Evolutionary conservation across 176 grass and related monocot species (phyloP).

Genomic region (sorghum (Sorghum bicolor)): DNA sequence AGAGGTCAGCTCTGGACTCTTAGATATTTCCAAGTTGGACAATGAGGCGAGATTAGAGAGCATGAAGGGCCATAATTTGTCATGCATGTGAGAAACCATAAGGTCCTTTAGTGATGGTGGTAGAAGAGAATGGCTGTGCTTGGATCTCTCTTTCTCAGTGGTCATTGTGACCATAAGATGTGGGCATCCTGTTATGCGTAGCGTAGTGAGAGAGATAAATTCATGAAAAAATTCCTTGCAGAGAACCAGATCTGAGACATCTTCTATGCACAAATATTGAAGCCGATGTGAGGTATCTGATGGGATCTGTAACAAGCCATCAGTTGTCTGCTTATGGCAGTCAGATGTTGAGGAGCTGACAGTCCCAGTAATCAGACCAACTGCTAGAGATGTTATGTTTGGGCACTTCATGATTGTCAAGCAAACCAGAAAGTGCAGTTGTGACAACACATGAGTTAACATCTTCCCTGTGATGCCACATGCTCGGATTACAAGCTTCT

Average conservation of each 20-base stretch:
- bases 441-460: neutral
- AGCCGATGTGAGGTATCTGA: neutral
- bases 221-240: neutral
- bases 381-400: neutral
- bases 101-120: neutral
- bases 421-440: neutral
- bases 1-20: neutral
- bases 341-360: neutral
- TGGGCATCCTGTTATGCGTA: neutral
- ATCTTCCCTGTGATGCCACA: slow-evolving; percentile 6
- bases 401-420: neutral
- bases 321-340: neutral
- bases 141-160: neutral
- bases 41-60: neutral
- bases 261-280: neutral
- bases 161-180: neutral
- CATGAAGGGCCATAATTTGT: neutral
- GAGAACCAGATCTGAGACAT: neutral
- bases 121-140: neutral
- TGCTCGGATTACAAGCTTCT: neutral
- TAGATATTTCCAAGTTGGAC: slow-evolving; percentile 2
- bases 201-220: neutral
- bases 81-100: neutral
- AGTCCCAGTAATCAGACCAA: neutral
- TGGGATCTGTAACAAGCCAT: neutral